These are phyloP conservation scores for Diplocarpon mali DNA, from an alignment of 2,329 filamentous ascomycete genomes.

Conservation along the genomic window DNA sequence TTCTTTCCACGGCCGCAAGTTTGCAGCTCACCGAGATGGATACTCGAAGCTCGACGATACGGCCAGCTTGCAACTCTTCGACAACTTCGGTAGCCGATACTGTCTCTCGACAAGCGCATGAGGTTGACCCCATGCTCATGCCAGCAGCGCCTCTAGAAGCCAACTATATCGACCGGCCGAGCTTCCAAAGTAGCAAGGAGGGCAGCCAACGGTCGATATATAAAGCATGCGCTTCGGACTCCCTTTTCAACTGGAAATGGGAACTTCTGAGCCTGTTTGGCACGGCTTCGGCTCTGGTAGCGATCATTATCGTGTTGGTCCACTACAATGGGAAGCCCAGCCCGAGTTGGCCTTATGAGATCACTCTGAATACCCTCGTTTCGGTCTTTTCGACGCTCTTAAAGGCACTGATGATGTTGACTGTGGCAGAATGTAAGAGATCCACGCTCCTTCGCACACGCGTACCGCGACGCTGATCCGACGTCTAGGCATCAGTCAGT, in stretches of 20 bases:
- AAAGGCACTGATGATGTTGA: constrained; percentile 3
- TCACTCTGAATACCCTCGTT: constrained; percentile 2
- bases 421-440: constrained; percentile 1
- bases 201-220: background rate
- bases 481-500: constrained; percentile 1
- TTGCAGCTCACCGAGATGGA: background rate
- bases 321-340: constrained; percentile 1
- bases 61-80: background rate
- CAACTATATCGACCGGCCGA: background rate
- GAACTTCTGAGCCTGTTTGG: constrained; percentile 1
- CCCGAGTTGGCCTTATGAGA: background rate
- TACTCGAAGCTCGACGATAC: background rate
- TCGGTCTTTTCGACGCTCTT: constrained; percentile 3
- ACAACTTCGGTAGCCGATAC: background rate
- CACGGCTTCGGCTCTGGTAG: background rate
- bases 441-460: background rate
- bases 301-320: background rate
- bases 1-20: background rate
- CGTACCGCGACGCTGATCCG: background rate
- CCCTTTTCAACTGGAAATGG: constrained; percentile 1
- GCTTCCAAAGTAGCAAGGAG: background rate
- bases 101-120: background rate
- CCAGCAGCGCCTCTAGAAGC: background rate
- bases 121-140: background rate
- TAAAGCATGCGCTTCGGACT: background rate